These are phyloP conservation scores for Hypoxylon sp. DNA, from an alignment of 2,329 filamentous ascomycete genomes.

Conservation along the genomic window DNA sequence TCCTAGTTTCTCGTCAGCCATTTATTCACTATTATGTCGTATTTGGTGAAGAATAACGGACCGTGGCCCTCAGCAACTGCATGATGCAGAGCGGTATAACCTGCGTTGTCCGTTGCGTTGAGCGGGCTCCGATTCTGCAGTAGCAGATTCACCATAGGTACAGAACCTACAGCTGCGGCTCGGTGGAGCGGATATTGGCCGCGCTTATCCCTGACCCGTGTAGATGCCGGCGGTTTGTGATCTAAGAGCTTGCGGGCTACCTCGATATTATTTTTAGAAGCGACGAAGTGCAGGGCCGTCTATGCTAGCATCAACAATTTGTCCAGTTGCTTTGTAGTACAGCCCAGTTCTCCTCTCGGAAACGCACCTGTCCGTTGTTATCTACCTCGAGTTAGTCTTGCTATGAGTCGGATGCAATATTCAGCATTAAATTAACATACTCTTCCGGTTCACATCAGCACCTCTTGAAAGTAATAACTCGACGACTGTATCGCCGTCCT, in stretches of 20 bases:
- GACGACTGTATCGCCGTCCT: conserved; percentile 78
- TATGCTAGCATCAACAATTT: conserved; percentile 56
- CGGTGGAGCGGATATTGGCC: conserved; percentile 94
- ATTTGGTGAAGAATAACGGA: conserved; percentile 53
- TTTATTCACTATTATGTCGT: neutral
- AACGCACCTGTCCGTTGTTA: conserved; percentile 72
- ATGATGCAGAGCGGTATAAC: conserved; percentile 92
- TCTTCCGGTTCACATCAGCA: conserved; percentile 82
- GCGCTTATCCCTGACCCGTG: conserved; percentile 85
- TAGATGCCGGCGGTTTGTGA: conserved; percentile 77
- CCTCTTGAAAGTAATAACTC: conserved; percentile 77
- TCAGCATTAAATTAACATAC: conserved; percentile 55
- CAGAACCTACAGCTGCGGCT: conserved; percentile 89
- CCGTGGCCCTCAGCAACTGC: conserved; percentile 82
- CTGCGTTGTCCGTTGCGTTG: conserved; percentile 85
- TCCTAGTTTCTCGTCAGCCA: conserved; percentile 59
- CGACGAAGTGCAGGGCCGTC: conserved; percentile 92
- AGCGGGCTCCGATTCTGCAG: conserved; percentile 84
- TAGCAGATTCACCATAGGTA: conserved; percentile 87
- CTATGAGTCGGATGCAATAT: neutral
- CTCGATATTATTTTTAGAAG: conserved; percentile 90
- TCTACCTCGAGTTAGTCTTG: conserved; percentile 60
- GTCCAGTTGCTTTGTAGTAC: conserved; percentile 9
- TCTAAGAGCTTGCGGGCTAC: conserved; percentile 83
- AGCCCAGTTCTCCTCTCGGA: neutral